Conservation (phyloP, 108 stramenopile genomes). For the Mayamaea pseudoterrestris region DNA sequence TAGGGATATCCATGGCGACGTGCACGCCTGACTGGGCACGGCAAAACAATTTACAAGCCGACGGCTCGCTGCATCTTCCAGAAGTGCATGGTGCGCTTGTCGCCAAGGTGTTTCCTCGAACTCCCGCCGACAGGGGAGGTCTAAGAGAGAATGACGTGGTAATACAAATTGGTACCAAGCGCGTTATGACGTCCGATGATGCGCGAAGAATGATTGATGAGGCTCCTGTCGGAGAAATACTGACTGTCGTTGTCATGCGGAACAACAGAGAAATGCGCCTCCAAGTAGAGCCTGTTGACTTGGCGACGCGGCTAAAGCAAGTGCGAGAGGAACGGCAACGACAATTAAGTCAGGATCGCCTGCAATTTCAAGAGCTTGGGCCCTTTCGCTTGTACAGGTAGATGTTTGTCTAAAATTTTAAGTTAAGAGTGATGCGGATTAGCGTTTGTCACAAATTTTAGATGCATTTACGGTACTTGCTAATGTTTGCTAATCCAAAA, state of each 20-base stretch:
- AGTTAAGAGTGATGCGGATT: no score
- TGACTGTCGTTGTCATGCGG: constrained; percentile 37
- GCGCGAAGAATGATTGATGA: constrained; percentile 64
- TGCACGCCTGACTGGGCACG: constrained; percentile 63
- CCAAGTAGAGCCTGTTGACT: constrained; percentile 58
- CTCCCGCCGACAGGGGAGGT: constrained; percentile 61
- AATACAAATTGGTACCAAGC: constrained; percentile 42
- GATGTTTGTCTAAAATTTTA: no score
- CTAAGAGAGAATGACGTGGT: constrained; percentile 66
- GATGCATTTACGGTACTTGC: no score
- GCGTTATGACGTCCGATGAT: constrained; percentile 52
- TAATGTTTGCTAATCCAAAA: constrained; percentile 49
- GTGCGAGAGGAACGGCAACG: constrained; percentile 40
- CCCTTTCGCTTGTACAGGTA: no score
- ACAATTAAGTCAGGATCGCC: constrained; percentile 17
- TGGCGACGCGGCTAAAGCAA: constrained; percentile 50
- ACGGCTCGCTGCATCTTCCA: constrained; percentile 18
- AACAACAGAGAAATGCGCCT: constrained; percentile 28
- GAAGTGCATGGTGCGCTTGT: constrained; percentile 72
- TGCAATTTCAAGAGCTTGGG: constrained; percentile 32
- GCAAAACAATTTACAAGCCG: constrained; percentile 29
- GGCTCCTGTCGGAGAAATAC: constrained; percentile 40
- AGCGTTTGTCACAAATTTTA: no score
- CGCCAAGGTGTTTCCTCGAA: constrained; percentile 57
- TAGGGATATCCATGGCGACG: constrained; percentile 44